Conservation (phyloP, 306 rosid species). For the Albizia julibrissin region DNA sequence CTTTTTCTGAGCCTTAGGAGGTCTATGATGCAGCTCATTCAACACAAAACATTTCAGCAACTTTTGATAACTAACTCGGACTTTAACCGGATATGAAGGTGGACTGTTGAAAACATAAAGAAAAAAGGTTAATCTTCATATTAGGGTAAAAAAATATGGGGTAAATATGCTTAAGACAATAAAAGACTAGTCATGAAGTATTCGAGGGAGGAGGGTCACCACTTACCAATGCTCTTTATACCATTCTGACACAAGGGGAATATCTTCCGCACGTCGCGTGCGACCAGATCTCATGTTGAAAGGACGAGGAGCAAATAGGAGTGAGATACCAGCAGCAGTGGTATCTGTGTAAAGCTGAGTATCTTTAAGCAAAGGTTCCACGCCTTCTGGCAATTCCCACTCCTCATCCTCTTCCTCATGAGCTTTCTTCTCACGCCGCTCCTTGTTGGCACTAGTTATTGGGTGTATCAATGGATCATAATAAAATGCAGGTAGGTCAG, state of each 20-base stretch:
- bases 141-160: not conserved
- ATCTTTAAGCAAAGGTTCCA: slow-evolving; percentile 83
- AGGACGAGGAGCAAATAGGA: slow-evolving; percentile 97
- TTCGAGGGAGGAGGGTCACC: not conserved
- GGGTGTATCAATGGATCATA: slow-evolving; percentile 99
- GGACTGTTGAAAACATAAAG: slow-evolving; percentile 59
- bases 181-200: not conserved
- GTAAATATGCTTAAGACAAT: not conserved
- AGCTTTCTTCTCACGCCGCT: slow-evolving; percentile 80
- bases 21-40: slow-evolving; percentile 98
- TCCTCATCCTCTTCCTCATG: slow-evolving; percentile 86
- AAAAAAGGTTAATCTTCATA: not conserved
- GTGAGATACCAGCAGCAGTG: slow-evolving; percentile 94
- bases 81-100: slow-evolving; percentile 97
- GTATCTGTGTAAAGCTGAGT: slow-evolving; percentile 95
- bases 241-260: slow-evolving; percentile 99
- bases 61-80: slow-evolving; percentile 95
- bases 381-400: slow-evolving; percentile 83
- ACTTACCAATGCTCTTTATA: slow-evolving; percentile 95
- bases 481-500: slow-evolving; percentile 97
- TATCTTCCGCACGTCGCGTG: slow-evolving; percentile 91
- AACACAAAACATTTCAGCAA: slow-evolving; percentile 92
- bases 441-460: slow-evolving; percentile 90
- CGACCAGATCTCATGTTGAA: slow-evolving; percentile 99
- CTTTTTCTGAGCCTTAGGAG: slow-evolving; percentile 98